phyloP scores from a whole-genome alignment of 306 rosid genomes.

The Cucurbita moschata region DNA sequence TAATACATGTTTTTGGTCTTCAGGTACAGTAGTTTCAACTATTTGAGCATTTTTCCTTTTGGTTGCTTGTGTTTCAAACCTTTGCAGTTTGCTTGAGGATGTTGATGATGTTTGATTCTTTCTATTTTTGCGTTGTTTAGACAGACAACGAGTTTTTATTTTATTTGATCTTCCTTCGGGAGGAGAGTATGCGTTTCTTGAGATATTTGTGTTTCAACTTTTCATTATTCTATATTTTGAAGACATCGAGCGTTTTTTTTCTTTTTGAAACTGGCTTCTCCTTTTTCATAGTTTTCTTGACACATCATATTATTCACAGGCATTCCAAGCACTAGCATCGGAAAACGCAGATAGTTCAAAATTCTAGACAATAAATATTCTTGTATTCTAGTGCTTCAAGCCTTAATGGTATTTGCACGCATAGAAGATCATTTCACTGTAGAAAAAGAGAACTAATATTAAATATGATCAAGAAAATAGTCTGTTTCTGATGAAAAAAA shows the following conservation, averaged over 20 bases:
- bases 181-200: conserved; percentile 6
- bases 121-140: conserved; percentile 14
- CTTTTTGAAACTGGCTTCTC: not conserved
- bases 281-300: not conserved
- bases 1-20: not conserved
- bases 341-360: not conserved
- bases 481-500: not conserved
- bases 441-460: not conserved
- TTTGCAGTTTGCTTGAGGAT: conserved; percentile 39
- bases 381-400: not conserved
- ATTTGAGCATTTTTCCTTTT: conserved; percentile 10
- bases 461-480: not conserved
- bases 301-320: not conserved
- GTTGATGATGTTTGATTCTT: conserved; percentile 33
- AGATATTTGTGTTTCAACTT: conserved; percentile 15
- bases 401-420: not conserved
- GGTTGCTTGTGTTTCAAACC: conserved; percentile 19
- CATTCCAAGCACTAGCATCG: not conserved
- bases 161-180: conserved; percentile 11
- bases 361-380: not conserved
- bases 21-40: not conserved
- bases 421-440: not conserved
- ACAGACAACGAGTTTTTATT: conserved; percentile 13
- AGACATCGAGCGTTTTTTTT: not conserved
- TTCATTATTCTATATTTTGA: conserved; percentile 9